phyloP scores from a whole-genome alignment of 495 filamentous ascomycete species.

The Cudoniella acicularis region DNA sequence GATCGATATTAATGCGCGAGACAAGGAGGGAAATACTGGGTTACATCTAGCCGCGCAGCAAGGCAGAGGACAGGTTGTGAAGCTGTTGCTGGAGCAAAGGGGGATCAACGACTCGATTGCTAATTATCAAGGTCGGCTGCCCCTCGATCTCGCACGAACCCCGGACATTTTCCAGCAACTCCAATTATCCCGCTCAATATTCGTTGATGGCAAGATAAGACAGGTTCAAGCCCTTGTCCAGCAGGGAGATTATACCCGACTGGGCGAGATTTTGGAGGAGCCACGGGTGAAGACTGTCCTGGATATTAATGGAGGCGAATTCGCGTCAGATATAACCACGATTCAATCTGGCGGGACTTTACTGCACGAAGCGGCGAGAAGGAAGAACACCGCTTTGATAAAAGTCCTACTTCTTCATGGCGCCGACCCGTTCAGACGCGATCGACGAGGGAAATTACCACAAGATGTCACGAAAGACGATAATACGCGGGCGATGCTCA shows the following conservation, averaged over 20 bases:
- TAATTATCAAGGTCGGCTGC: constrained; percentile 84
- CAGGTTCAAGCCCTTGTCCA: constrained; percentile 75
- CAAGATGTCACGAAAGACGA: constrained; percentile 98
- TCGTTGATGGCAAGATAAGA: constrained; percentile 79
- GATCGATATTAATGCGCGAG: constrained; percentile 83
- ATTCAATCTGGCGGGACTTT: constrained; percentile 78
- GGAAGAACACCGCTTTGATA: constrained; percentile 77
- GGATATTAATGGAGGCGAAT: constrained; percentile 86
- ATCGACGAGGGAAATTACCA: constrained; percentile 90
- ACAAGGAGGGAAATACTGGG: constrained; percentile 90
- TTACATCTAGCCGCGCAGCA: constrained; percentile 85
- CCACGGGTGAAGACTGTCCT: constrained; percentile 76
- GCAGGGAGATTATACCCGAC: constrained; percentile 65
- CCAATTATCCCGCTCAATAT: constrained; percentile 85
- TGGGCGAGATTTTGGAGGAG: constrained; percentile 79
- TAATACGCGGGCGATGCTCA: constrained; percentile 76
- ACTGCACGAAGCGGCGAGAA: constrained; percentile 88
- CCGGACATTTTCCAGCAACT: constrained; percentile 95
- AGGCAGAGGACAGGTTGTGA: constrained; percentile 73
- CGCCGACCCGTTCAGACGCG: constrained; percentile 91
- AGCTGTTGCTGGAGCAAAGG: constrained; percentile 71
- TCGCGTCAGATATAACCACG: constrained; percentile 76
- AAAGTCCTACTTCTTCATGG: constrained; percentile 89
- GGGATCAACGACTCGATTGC: constrained; percentile 84
- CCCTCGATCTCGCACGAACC: constrained; percentile 83